Evolutionary conservation across 108 stramenopile species (phyloP), one percentile per base, ranked within the genome.

Genomic region (Pseudonitzschia multiseries): DNA sequence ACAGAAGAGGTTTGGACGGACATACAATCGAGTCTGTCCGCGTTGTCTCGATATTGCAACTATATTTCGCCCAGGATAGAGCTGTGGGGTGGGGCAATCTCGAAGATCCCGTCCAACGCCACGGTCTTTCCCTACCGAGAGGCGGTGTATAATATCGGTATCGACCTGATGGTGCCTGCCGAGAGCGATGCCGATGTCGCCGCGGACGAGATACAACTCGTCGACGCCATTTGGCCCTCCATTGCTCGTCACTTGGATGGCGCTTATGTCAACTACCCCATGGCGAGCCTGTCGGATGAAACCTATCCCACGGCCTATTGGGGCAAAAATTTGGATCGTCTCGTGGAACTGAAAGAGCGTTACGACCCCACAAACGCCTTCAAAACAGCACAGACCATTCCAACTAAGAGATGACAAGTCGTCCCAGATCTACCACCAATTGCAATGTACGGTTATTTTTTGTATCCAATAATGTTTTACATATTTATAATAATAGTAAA

Each of bases 11-110:
- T 73, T 18, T 78, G 77, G 77, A 40, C 6, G 0, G 60, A 61
- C 28, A 78, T 78, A 18, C 10, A 67, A 18, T 52, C 52, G 29
- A 63, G 36, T 52, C 42, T 78, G 52, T 27, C 29, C 21, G 65
- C 42, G 15, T 4, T 72, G 57, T 66, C 67, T 31, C 13, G 28
- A 28, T 68, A 68, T 28, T 43, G 44, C 33, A 52, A 28, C 6
- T 50, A 40, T 24, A 20, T 72, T 8, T 32, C 44, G 20, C 72
- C 57, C 28, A 43, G 36, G 9, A 56, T 78, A 31, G 77, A 78
- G 21, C 61, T 78, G 4, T 78, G 77, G 77, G 77, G 77, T 56
- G 77, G 77, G 27, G 77, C 77, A n/a, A 78, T 78, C 22, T 71
- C 77, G 17, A 22, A 72, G 20, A 53, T 64, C 18, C 44, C 71